Conservation (phyloP, 2,329 filamentous ascomycete species). For the Emmonsia crescens region DNA sequence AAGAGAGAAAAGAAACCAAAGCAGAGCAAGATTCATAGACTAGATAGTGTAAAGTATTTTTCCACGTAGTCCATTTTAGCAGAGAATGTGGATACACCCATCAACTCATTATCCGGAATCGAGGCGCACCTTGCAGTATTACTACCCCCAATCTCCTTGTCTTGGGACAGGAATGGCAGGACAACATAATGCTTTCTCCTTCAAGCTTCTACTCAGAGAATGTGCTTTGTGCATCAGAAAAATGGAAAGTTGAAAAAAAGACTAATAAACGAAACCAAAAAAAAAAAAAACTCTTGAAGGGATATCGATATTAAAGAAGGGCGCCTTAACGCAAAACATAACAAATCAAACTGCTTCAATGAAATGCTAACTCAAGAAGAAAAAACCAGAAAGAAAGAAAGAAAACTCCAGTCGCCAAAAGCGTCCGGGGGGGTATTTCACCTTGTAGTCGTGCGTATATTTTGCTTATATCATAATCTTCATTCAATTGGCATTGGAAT, state of each 20-base stretch:
- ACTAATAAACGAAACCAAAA: background rate
- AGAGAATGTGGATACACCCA: background rate
- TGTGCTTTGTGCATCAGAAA: background rate
- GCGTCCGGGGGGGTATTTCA: background rate
- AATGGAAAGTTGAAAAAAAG: background rate
- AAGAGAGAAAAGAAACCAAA: background rate
- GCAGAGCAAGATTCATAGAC: background rate
- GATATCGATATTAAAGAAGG: background rate
- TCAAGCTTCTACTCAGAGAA: background rate
- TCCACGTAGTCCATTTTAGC: background rate
- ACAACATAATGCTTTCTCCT: background rate
- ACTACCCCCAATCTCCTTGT: background rate
- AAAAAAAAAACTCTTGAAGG: background rate
- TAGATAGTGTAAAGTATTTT: background rate
- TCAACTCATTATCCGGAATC: background rate
- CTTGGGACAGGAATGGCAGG: background rate
- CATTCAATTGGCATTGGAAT: conserved; percentile 1
- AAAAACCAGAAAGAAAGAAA: background rate
- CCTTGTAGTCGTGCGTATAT: background rate
- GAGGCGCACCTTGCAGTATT: background rate
- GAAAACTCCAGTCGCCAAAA: background rate
- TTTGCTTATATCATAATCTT: background rate
- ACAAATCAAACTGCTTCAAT: background rate
- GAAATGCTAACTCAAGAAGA: background rate
- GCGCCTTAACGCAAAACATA: background rate